Conservation (phyloP, 202 grass and related monocot genomes). For the Setaria italica region DNA sequence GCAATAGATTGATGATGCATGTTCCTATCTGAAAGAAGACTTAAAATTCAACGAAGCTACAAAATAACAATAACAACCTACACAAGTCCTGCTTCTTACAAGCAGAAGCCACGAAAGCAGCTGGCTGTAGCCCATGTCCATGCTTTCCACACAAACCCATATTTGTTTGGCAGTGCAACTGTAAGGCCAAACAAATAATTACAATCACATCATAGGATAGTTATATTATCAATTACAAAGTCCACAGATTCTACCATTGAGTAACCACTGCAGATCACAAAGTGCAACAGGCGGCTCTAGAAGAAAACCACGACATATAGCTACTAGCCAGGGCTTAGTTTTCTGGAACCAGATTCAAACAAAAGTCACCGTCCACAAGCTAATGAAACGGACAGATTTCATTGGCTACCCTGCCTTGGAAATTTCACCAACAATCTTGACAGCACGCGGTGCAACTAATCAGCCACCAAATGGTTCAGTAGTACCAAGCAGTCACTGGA, state of each 20-base stretch:
- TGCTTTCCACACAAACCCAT: too few relatives aligned
- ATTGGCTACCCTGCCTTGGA: too few relatives aligned
- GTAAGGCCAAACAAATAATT: not conserved
- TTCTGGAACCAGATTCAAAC: too few relatives aligned
- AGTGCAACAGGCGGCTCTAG: too few relatives aligned
- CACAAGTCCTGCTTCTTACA: not conserved
- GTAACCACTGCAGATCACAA: too few relatives aligned
- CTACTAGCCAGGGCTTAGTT: too few relatives aligned
- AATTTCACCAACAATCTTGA: too few relatives aligned
- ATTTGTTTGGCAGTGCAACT: not conserved
- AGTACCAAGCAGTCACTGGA: too few relatives aligned
- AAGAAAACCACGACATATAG: not conserved
- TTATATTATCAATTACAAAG: not conserved
- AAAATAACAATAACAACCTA: too few relatives aligned
- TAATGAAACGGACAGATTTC: too few relatives aligned
- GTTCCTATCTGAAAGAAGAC: not conserved
- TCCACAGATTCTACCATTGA: not conserved
- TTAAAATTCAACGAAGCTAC: not conserved
- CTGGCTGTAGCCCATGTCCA: not conserved
- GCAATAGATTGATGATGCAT: not conserved
- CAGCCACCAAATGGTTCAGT: not conserved
- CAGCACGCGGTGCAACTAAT: not conserved
- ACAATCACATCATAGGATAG: not conserved
- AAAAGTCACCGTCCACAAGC: too few relatives aligned
- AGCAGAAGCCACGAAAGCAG: not conserved